Percentiles rank a stretch among this genome's conserved stretches.
These are phyloP conservation scores for Dysphania ambrosioides DNA, from an alignment of 148 eudicot genomes.

Conservation along the genomic window DNA sequence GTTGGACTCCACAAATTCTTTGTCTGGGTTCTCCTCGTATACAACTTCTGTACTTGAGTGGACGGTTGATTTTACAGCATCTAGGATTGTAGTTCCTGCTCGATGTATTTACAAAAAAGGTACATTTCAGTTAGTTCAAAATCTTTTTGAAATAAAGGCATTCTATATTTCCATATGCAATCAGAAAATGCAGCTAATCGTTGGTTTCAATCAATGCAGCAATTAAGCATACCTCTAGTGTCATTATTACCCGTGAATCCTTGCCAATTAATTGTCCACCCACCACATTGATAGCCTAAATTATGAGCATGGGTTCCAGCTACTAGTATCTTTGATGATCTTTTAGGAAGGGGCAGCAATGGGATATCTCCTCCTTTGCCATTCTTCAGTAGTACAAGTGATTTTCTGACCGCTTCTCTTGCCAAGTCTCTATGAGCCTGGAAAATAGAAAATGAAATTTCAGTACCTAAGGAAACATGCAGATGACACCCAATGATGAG, in stretches of 20 bases:
- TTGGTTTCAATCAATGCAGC: neutral
- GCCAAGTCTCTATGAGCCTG: conserved; percentile 37
- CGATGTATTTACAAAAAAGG: neutral
- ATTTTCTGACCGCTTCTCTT: conserved; percentile 37
- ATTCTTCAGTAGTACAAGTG: conserved; percentile 37
- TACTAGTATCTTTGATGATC: conserved; percentile 29
- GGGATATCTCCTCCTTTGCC: conserved; percentile 33
- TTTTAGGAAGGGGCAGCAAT: conserved; percentile 29
- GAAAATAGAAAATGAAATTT: neutral
- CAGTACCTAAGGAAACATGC: neutral
- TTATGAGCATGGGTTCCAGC: conserved; percentile 40
- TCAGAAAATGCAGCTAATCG: neutral
- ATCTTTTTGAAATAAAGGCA: neutral
- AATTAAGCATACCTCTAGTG: conserved; percentile 20
- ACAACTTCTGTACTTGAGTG: conserved; percentile 27
- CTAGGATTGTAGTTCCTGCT: conserved; percentile 34
- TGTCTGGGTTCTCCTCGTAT: conserved; percentile 28
- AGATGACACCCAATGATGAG: neutral
- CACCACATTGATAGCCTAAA: conserved; percentile 38
- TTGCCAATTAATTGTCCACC: conserved; percentile 36
- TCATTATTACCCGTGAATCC: conserved; percentile 27
- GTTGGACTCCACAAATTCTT: conserved; percentile 25
- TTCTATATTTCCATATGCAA: neutral
- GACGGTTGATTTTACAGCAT: conserved; percentile 31
- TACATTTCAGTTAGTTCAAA: neutral